Percentiles rank a stretch among this genome's conserved stretches.
These are phyloP conservation scores for Linum trigynum DNA, from an alignment of 345 rosid genomes.

Conservation along the genomic window DNA sequence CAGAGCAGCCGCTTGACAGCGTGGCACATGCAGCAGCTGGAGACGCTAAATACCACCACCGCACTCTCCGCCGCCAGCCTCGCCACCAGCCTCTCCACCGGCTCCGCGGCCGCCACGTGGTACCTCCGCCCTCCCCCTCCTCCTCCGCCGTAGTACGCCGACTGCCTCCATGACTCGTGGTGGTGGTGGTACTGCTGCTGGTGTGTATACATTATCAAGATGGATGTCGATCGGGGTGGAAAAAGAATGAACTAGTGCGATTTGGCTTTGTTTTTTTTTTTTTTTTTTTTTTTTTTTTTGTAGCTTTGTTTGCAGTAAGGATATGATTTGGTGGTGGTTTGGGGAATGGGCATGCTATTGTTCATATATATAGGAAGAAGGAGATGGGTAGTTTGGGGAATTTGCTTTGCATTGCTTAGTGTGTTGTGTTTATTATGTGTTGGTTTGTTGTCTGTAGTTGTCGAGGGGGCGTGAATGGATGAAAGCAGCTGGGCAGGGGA, in stretches of 20 bases:
- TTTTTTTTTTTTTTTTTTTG: neutral
- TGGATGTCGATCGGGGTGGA: neutral
- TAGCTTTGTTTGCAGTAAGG: neutral
- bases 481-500: too few species aligned
- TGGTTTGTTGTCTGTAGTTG: neutral
- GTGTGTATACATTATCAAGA: neutral
- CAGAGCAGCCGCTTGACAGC: conserved; percentile 59
- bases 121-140: neutral
- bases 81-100: conserved; percentile 32
- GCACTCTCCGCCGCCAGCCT: conserved; percentile 54
- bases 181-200: neutral
- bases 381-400: neutral
- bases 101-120: conserved; percentile 15
- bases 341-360: neutral
- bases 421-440: neutral
- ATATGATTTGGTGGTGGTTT: neutral
- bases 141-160: neutral
- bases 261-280: too few species aligned
- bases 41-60: conserved; percentile 55
- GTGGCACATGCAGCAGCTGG: conserved; percentile 66
- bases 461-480: neutral
- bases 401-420: neutral
- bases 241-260: too few species aligned
- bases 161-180: too few species aligned
- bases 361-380: neutral